Evolutionary conservation across 495 filamentous ascomycete species (phyloP).

Genomic region (Aspergillus funiculosus): DNA sequence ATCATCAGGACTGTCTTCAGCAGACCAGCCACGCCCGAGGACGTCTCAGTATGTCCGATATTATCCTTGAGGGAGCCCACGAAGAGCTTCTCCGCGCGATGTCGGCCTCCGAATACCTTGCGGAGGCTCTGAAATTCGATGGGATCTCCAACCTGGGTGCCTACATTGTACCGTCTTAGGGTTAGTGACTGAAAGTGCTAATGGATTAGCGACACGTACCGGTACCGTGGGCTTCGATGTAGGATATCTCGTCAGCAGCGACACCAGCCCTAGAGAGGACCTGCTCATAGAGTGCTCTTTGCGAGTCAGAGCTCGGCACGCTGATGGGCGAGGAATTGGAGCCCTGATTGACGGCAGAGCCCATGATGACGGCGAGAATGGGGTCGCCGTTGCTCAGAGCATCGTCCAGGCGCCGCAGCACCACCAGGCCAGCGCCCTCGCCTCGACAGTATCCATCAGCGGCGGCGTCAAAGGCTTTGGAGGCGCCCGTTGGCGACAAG

Average conservation of each 20-base stretch:
- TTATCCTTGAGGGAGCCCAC: slow-evolving; percentile 43
- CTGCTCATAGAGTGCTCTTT: slow-evolving; percentile 22
- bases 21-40: slow-evolving; percentile 41
- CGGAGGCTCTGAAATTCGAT: slow-evolving; percentile 31
- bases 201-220: slow-evolving; percentile 22
- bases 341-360: slow-evolving; percentile 25
- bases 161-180: slow-evolving; percentile 6
- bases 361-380: slow-evolving; percentile 52
- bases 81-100: slow-evolving; percentile 16
- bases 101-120: slow-evolving; percentile 24
- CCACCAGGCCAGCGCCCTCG: slow-evolving; percentile 55
- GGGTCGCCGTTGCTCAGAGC: slow-evolving; percentile 54
- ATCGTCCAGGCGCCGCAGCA: slow-evolving; percentile 56
- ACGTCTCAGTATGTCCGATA: slow-evolving; percentile 44
- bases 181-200: not conserved
- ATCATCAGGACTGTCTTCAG: slow-evolving; percentile 45
- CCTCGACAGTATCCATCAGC: slow-evolving; percentile 67
- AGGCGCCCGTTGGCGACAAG: slow-evolving; percentile 31
- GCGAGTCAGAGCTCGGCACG: slow-evolving; percentile 30
- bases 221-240: slow-evolving; percentile 24
- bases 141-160: slow-evolving; percentile 42
- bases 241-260: slow-evolving; percentile 15
- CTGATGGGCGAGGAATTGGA: slow-evolving; percentile 25
- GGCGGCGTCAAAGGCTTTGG: slow-evolving; percentile 59
- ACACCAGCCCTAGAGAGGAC: slow-evolving; percentile 9